Conservation (phyloP, 805 yeast genomes). For the Cyberlindnera sargentensis region DNA sequence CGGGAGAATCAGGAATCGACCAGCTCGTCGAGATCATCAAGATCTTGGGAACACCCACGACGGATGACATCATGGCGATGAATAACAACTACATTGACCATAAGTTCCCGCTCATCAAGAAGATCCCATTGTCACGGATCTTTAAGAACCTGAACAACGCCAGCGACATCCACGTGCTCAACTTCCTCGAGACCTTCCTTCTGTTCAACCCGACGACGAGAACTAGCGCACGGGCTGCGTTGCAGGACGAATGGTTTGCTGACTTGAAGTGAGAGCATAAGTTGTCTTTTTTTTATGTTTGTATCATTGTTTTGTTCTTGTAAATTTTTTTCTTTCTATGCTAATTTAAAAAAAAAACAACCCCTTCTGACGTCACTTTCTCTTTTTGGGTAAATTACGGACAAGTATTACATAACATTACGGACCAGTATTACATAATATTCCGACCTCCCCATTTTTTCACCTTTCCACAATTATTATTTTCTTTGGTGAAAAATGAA, state of each 20-base stretch:
- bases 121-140: constrained; percentile 64
- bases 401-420: no score
- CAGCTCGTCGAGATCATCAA: constrained; percentile 95
- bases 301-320: no score
- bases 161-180: constrained; percentile 41
- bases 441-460: no score
- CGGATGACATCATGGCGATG: constrained; percentile 89
- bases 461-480: no score
- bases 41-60: constrained; percentile 90
- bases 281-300: not conserved
- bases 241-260: constrained; percentile 48
- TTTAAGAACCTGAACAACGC: constrained; percentile 43
- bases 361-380: no score
- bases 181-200: constrained; percentile 47
- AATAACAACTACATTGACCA: constrained; percentile 97
- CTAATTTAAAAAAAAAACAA: no score
- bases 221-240: constrained; percentile 48
- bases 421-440: no score
- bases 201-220: constrained; percentile 66
- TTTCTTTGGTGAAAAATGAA: no score
- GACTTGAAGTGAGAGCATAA: constrained; percentile 31
- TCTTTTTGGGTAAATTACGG: no score
- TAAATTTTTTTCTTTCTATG: no score
- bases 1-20: constrained; percentile 97
- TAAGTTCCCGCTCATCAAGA: constrained; percentile 82